Evolutionary conservation across 2,329 filamentous ascomycete species (phyloP), one percentile per base, ranked within the genome.

Genomic region (Neonectria sp.): DNA sequence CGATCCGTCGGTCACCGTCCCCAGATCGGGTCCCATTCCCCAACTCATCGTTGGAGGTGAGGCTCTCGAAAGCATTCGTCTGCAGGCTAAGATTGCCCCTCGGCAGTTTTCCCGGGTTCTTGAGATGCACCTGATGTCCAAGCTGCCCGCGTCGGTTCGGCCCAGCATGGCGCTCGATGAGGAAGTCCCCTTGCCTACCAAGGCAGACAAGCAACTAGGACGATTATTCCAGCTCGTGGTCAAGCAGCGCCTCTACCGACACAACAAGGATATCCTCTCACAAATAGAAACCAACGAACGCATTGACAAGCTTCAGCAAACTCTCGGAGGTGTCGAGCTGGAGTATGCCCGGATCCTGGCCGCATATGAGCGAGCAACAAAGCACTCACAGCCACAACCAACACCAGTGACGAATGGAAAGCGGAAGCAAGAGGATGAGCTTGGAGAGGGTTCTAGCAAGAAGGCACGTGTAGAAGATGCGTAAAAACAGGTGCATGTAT

Each of bases 231-330:
- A 91, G 33, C 79, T 95, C 27, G 84, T 93, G 48, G 89, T 92
- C n/a, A 96, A 96, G 82, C 88, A 93, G 74, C 85, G 94, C 40
- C 83, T 97, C 4, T 95, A 93, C 77, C 86, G 88, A 51, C 92
- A 94, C 74, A 95, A 96, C 76, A 87, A 86, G 64, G 91, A 95
- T 72, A 81, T 88, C 3, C 84, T 97, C 13, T 87, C 88, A 43
- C 91, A 95, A 79, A 82, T 95, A 46, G 92, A 94, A 61, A 83
- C 84, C 6, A 79, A 82, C 0, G 93, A 95, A 78, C 87, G 92
- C 40, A 88, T 92, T 8, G 88, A 93, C 64, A 94, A 92, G 83
- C 83, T 97, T 4, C 88, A 93, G 56, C 88, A 92, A 71, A 92
- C 91, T 0, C 82, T 95, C 25, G 83, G 86, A 17, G 88, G 87